A percentile compares a stretch with the other conserved stretches of the same genome.
Conservation (phyloP, 2,329 filamentous ascomycete genomes). For the Parascedosporium putredinis region DNA sequence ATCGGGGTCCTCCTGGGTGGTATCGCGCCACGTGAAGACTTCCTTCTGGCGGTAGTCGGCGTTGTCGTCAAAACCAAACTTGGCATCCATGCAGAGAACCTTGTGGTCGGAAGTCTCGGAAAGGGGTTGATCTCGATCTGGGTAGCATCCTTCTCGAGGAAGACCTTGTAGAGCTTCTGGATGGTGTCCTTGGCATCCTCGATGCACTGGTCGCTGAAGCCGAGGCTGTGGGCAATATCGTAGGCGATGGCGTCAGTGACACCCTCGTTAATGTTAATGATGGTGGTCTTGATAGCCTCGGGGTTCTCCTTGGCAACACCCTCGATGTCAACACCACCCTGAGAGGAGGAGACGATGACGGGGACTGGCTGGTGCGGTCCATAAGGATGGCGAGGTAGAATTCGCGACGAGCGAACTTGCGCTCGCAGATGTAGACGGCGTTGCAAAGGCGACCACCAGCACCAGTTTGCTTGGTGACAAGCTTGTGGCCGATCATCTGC, state of each 20-base stretch:
- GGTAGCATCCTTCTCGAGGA: constrained; percentile 95
- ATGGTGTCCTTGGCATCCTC: constrained; percentile 92
- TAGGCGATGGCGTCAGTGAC: constrained; percentile 93
- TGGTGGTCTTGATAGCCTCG: constrained; percentile 87
- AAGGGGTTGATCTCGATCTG: constrained; percentile 99
- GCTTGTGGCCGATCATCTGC: constrained; percentile 99
- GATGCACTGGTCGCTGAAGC: constrained; percentile 96
- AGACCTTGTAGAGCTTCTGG: constrained; percentile 98
- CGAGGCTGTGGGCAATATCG: constrained; percentile 81
- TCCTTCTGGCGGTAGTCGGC: constrained; percentile 98
- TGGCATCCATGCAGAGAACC: constrained; percentile 98
- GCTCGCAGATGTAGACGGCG: constrained; percentile 97
- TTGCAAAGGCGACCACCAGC: constrained; percentile 89
- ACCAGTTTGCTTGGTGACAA: constrained; percentile 98
- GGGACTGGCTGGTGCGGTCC: constrained; percentile 84
- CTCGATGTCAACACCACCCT: constrained; percentile 99
- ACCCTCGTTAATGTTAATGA: constrained; percentile 85
- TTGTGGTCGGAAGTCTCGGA: constrained; percentile 97
- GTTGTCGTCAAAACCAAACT: constrained; percentile 98
- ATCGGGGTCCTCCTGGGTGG: constrained; percentile 90
- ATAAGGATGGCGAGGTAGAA: constrained; percentile 99
- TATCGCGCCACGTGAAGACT: constrained; percentile 86
- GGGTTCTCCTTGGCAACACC: constrained; percentile 95
- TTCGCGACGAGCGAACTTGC: constrained; percentile 97
- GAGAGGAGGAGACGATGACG: constrained; percentile 94